A percentile compares a stretch with the other conserved stretches of the same genome.
These are phyloP conservation scores for Ascocoryne sarcoides DNA, from an alignment of 2,329 filamentous ascomycete genomes.

Conservation along the genomic window DNA sequence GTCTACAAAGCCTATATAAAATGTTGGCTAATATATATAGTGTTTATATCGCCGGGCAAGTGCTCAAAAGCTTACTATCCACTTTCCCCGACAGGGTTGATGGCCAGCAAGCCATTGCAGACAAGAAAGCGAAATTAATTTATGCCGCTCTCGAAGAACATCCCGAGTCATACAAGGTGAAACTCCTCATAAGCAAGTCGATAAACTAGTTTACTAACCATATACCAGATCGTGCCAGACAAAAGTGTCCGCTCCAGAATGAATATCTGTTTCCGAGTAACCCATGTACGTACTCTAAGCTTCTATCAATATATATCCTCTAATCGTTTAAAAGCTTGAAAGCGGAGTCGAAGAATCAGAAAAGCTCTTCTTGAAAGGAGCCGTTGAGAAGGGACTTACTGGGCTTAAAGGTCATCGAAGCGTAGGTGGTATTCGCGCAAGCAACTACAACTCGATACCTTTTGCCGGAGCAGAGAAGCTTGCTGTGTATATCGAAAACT, in stretches of 20 bases:
- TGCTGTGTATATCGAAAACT: conserved; percentile 49
- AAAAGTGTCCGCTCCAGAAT: conserved; percentile 73
- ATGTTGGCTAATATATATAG: conserved; percentile 32
- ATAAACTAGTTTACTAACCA: conserved; percentile 1
- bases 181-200: neutral
- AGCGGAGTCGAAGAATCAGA: conserved; percentile 58
- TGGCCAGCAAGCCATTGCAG: conserved; percentile 66
- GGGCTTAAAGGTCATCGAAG: conserved; percentile 85
- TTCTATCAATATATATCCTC: neutral
- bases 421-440: conserved; percentile 77
- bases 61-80: conserved; percentile 66
- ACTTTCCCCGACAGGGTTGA: conserved; percentile 60
- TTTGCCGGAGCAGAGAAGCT: conserved; percentile 59
- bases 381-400: conserved; percentile 57
- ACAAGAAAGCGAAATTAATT: conserved; percentile 66
- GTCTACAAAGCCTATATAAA: conserved; percentile 17
- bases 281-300: conserved; percentile 30
- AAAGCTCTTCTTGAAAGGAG: conserved; percentile 69
- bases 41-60: conserved; percentile 83
- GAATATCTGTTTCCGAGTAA: conserved; percentile 88
- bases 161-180: conserved; percentile 57
- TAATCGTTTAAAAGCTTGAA: conserved; percentile 26
- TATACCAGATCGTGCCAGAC: conserved; percentile 55
- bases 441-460: conserved; percentile 82
- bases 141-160: conserved; percentile 70